phyloP scores from a whole-genome alignment of 2,329 filamentous ascomycete species.

The Penicillium sp. region DNA sequence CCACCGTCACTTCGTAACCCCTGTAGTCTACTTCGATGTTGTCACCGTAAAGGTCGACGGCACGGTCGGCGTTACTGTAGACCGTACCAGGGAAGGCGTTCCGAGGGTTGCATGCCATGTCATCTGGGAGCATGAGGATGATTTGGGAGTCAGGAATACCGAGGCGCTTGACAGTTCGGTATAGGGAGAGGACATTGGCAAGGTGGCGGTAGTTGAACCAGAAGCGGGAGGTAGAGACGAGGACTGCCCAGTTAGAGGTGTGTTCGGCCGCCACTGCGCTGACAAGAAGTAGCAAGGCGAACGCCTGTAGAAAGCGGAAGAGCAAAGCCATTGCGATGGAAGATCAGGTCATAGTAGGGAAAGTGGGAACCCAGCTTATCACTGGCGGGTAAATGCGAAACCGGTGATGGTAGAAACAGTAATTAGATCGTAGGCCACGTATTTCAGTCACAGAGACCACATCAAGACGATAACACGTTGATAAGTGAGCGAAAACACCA shows the following conservation, averaged over 20 bases:
- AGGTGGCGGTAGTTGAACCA: slow-evolving; percentile 99
- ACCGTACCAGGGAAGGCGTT: slow-evolving; percentile 97
- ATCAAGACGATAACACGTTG: not conserved
- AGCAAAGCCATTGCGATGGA: slow-evolving; percentile 27
- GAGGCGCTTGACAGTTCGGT: slow-evolving; percentile 94
- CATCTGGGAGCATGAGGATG: slow-evolving; percentile 99
- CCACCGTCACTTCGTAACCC: slow-evolving; percentile 96
- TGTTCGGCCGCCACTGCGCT: slow-evolving; percentile 49
- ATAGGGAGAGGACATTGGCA: slow-evolving; percentile 94
- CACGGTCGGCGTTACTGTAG: slow-evolving; percentile 95
- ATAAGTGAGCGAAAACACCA: not conserved
- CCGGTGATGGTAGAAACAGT: not conserved
- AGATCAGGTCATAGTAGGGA: slow-evolving; percentile 16
- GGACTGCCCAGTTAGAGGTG: slow-evolving; percentile 97
- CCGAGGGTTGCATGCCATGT: slow-evolving; percentile 98
- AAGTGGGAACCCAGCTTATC: slow-evolving; percentile 10
- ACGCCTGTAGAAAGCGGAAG: slow-evolving; percentile 25
- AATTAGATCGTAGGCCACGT: not conserved
- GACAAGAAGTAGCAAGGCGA: slow-evolving; percentile 26
- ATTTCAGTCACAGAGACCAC: not conserved
- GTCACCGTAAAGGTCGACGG: slow-evolving; percentile 93
- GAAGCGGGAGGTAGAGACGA: slow-evolving; percentile 97
- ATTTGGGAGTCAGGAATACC: slow-evolving; percentile 98
- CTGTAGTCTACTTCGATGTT: slow-evolving; percentile 99
- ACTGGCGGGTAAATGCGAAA: not conserved